phyloP scores from a whole-genome alignment of 345 rosid species.

The Carallia brachiata region DNA sequence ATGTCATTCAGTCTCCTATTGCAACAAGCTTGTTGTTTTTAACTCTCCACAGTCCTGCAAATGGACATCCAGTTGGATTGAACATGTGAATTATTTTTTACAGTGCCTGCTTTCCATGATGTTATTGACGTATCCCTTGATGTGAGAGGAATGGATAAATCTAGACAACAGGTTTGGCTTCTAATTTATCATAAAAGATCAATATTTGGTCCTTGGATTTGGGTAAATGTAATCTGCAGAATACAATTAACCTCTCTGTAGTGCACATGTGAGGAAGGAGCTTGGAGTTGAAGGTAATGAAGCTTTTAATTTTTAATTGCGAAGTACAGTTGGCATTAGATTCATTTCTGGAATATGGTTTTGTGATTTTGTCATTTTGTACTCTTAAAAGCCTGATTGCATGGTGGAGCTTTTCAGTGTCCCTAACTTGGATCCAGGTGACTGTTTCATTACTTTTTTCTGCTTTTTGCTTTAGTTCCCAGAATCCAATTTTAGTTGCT shows the following conservation, averaged over 20 bases:
- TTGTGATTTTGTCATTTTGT: not conserved
- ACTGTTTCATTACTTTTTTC: too few species aligned
- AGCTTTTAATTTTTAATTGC: constrained; percentile 85
- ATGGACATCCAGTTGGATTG: not conserved
- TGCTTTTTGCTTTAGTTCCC: too few species aligned
- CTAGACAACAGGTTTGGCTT: constrained; percentile 75
- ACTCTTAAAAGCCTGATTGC: not conserved
- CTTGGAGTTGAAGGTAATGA: constrained; percentile 76
- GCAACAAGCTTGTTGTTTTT: too few species aligned
- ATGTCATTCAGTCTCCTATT: too few species aligned
- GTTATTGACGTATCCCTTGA: constrained; percentile 92
- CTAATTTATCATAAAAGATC: too few species aligned
- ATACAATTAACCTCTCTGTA: too few species aligned
- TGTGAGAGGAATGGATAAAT: constrained; percentile 87
- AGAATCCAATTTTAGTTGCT: too few species aligned
- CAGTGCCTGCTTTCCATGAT: constrained; percentile 99
- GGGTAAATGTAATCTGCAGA: too few species aligned
- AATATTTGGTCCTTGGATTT: too few species aligned
- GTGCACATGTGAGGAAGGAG: constrained; percentile 68
- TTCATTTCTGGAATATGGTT: not conserved
- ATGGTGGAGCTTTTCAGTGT: too few species aligned
- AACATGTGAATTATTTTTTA: constrained; percentile 1
- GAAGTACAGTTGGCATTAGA: constrained; percentile 75
- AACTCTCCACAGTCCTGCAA: not conserved
- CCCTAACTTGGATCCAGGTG: too few species aligned